Conservation (phyloP, 495 filamentous ascomycete species). For the Xylaria telfairii region DNA sequence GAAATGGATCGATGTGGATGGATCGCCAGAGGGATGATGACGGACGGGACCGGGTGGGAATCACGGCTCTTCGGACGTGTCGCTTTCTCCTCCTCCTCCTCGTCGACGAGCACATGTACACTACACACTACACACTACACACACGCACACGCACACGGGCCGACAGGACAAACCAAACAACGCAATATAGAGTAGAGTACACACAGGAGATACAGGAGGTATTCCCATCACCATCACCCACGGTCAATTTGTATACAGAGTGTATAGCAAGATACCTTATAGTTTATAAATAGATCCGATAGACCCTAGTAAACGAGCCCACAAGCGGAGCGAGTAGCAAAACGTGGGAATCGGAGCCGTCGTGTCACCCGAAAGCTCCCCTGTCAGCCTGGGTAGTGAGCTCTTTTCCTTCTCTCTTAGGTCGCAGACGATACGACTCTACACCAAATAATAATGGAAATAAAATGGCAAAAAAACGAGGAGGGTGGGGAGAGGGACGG, state of each 20-base stretch:
- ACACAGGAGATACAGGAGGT: too few species aligned
- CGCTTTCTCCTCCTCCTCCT: conserved; percentile 8
- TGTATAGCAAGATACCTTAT: background rate
- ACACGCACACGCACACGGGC: background rate
- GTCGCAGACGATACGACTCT: conserved; percentile 6
- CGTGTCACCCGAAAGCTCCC: conserved; percentile 19
- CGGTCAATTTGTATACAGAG: background rate
- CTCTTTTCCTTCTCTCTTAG: background rate
- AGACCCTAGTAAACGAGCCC: conserved; percentile 26
- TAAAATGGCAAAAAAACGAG: background rate
- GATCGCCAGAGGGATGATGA: conserved; percentile 8
- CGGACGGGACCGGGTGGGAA: conserved; percentile 1
- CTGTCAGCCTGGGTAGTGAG: conserved; percentile 15
- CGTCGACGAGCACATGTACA: conserved; percentile 4
- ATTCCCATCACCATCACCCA: background rate
- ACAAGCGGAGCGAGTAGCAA: conserved; percentile 5
- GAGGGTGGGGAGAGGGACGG: background rate
- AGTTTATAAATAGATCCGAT: conserved; percentile 11
- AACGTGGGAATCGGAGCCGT: conserved; percentile 24
- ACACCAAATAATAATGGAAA: background rate
- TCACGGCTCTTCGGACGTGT: conserved; percentile 1
- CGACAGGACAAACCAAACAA: background rate
- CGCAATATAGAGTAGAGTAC: background rate
- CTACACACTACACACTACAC: too few species aligned
- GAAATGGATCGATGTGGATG: background rate